Conservation (phyloP, 2,329 filamentous ascomycete species). For the Neonectria hederae region DNA sequence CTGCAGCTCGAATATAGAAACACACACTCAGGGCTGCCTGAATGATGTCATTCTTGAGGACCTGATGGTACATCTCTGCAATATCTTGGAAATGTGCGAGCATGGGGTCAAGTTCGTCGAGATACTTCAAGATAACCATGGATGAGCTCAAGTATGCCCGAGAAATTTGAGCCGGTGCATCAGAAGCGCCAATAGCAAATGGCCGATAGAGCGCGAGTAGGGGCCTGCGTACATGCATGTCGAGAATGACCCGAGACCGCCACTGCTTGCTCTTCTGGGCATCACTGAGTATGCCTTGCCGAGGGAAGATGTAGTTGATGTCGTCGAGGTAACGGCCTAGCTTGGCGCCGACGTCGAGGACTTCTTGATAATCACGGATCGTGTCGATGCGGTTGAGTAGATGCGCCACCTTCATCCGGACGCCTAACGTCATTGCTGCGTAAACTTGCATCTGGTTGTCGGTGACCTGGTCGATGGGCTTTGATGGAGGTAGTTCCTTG, state of each 20-base stretch:
- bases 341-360: slow-evolving; percentile 63
- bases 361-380: slow-evolving; percentile 62
- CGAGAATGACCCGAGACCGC: slow-evolving; percentile 60
- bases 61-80: slow-evolving; percentile 62
- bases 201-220: slow-evolving; percentile 64
- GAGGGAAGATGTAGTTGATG: slow-evolving; percentile 62
- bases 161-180: slow-evolving; percentile 61
- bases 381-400: slow-evolving; percentile 62
- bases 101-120: slow-evolving; percentile 62
- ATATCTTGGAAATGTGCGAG: slow-evolving; percentile 58
- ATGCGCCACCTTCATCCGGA: slow-evolving; percentile 60
- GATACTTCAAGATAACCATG: slow-evolving; percentile 64
- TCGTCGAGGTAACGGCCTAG: slow-evolving; percentile 65
- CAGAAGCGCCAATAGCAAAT: slow-evolving; percentile 61
- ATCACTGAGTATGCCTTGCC: slow-evolving; percentile 54
- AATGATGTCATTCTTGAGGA: slow-evolving; percentile 63
- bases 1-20: slow-evolving; percentile 58
- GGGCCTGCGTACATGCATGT: slow-evolving; percentile 64
- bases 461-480: slow-evolving; percentile 62
- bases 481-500: slow-evolving; percentile 57
- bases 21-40: slow-evolving; percentile 66
- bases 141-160: slow-evolving; percentile 63
- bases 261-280: slow-evolving; percentile 60
- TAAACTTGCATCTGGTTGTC: slow-evolving; percentile 65
- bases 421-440: slow-evolving; percentile 59